Conservation (phyloP, 208 protist species). For the Balamuthia mandrillaris region DNA sequence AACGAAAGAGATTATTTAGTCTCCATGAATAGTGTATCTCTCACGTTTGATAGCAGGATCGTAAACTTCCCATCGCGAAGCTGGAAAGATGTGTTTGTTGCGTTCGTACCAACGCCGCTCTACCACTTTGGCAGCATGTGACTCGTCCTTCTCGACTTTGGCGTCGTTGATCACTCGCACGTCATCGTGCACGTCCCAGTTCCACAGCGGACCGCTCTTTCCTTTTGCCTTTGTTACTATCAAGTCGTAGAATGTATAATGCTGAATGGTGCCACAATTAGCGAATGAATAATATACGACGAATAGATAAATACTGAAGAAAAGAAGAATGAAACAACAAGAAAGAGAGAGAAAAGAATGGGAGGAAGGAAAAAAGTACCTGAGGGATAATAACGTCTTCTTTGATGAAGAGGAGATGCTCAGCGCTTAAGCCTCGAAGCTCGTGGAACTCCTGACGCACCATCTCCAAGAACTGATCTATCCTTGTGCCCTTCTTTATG, state of each 20-base stretch:
- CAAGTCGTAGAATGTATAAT: conserved; percentile 83
- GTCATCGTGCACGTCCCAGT: conserved; percentile 83
- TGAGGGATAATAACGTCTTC: conserved; percentile 85
- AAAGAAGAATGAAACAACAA: neutral
- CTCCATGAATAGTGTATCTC: conserved; percentile 66
- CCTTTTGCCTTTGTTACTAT: conserved; percentile 79
- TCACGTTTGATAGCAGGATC: conserved; percentile 61
- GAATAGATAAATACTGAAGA: neutral
- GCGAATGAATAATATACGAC: neutral
- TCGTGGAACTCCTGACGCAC: conserved; percentile 73
- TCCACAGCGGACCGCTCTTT: conserved; percentile 78
- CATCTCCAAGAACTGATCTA: conserved; percentile 72
- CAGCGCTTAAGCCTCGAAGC: conserved; percentile 55
- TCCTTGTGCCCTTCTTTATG: conserved; percentile 73
- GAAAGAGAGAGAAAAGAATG: neutral
- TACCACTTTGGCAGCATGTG: conserved; percentile 75
- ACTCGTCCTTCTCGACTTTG: conserved; percentile 77
- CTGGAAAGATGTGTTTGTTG: conserved; percentile 85
- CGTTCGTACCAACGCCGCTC: conserved; percentile 76
- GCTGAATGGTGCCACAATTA: conserved; percentile 49
- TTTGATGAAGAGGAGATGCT: conserved; percentile 82
- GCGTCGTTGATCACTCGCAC: conserved; percentile 71
- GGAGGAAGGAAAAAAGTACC: conserved; percentile 20
- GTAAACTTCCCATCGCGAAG: conserved; percentile 77
- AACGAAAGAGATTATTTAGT: neutral